Evolutionary conservation across 495 filamentous ascomycete species (phyloP).

Genomic region (Penicillium diatomitis): DNA sequence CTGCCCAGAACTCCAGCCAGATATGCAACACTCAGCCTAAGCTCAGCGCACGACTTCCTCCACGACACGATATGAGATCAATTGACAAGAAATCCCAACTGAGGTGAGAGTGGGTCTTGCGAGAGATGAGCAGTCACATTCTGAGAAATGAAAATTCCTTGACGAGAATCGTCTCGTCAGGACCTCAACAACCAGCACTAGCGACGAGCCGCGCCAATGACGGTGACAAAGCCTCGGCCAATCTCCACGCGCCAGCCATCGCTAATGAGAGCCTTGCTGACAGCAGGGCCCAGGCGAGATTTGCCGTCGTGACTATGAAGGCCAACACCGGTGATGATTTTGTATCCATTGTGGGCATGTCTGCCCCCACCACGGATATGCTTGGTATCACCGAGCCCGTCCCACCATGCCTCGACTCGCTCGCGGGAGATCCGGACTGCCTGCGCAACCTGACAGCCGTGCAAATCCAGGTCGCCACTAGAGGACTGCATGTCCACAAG

Average conservation of each 20-base stretch:
- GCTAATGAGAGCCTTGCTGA: conserved; percentile 60
- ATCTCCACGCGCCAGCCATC: conserved; percentile 80
- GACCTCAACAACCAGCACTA: background rate
- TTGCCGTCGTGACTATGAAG: conserved; percentile 69
- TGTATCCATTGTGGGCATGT: conserved; percentile 41
- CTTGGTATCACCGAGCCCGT: conserved; percentile 50
- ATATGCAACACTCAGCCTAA: too few species aligned
- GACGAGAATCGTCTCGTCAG: too few species aligned
- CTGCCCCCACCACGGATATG: conserved; percentile 38
- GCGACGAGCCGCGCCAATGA: conserved; percentile 45
- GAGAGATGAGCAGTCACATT: too few species aligned
- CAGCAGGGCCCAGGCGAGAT: conserved; percentile 68
- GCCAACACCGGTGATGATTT: conserved; percentile 74
- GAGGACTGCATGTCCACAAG: conserved; percentile 54
- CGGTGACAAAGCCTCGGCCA: conserved; percentile 52
- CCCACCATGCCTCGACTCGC: conserved; percentile 71
- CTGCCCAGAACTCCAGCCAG: too few species aligned
- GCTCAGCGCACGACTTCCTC: too few species aligned
- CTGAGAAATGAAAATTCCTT: too few species aligned
- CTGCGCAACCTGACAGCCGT: conserved; percentile 73
- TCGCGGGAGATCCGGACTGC: conserved; percentile 65
- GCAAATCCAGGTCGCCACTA: conserved; percentile 57
- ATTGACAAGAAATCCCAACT: too few species aligned
- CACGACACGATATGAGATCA: too few species aligned
- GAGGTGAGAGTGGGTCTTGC: too few species aligned